Evolutionary conservation across 2,329 filamentous ascomycete species (phyloP).

Genomic region (Claviceps africana): DNA sequence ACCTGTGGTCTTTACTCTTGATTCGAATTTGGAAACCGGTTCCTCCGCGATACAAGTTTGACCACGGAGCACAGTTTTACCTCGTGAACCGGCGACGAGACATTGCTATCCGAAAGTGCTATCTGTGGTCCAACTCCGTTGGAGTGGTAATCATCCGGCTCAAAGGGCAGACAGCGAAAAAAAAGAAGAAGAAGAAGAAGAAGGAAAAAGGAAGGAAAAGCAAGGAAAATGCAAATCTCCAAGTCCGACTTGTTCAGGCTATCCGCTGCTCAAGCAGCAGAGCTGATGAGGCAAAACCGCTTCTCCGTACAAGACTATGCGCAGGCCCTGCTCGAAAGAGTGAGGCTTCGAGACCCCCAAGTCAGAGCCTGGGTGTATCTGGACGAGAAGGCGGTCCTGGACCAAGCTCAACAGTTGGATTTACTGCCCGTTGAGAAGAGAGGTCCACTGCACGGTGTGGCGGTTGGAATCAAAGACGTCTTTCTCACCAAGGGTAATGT

Average conservation of each 20-base stretch:
- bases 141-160: background rate
- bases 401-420: conserved; percentile 36
- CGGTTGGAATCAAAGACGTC: conserved; percentile 47
- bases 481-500: conserved; percentile 38
- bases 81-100: background rate
- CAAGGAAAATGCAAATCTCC: background rate
- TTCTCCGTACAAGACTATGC: conserved; percentile 37
- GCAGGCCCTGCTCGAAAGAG: conserved; percentile 29
- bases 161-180: background rate
- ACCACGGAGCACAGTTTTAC: background rate
- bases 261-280: conserved; percentile 4
- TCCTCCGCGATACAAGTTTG: background rate
- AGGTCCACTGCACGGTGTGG: conserved; percentile 42
- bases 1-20: background rate
- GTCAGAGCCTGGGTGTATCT: conserved; percentile 39
- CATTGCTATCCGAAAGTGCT: background rate
- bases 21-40: background rate
- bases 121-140: background rate
- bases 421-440: conserved; percentile 29
- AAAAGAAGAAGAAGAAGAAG: background rate
- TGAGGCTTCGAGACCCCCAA: conserved; percentile 27
- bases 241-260: conserved; percentile 2
- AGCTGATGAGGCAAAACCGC: conserved; percentile 4
- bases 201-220: background rate
- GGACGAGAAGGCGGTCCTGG: conserved; percentile 30